Base-by-base conservation (phyloP, 306 rosid genomes). In the Rosa multiflora region DNA sequence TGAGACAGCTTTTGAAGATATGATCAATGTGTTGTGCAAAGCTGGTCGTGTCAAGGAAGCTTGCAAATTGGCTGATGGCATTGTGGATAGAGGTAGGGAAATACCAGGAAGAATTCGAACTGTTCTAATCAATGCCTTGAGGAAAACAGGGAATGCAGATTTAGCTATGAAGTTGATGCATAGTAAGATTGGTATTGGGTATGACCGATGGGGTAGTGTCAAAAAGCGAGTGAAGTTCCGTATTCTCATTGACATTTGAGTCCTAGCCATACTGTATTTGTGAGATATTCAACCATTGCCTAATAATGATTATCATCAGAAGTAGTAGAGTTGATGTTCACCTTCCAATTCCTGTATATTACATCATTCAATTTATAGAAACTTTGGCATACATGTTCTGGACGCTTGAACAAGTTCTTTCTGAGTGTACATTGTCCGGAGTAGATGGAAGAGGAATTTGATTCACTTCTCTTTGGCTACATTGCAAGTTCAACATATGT, bases 1-100 rank as follows among this genome's bases (percentile, higher is more conserved):
- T 9, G 98, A 89, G 81, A 82, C 86, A 0, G 94, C 94, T 61
- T 92, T 88, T 78, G 98, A 92, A 73, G 97, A 92, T 67, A 94
- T 94, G 98, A 85, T 94, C 83, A 85, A 82, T 46, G 91, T 78
- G 58, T 71, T 92, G 83, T 93, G 96, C 85, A 95, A 90, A 82
- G 97, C 89, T 0, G 88, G 94, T 18, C 93, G 94, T 10, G 70
- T 90, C 78, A 92, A 85, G 87, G 98, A 89, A 80, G 97, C 98
- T 29, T 95, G 98, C 89, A 93, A 93, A 67, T 85, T 95, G 83
- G 97, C 99, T 8, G 98, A 95, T 83, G 99, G 98, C 51, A 85
- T 93, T 78, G 96, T 91, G 76, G 97, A 91, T 52, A 83, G 97
- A 76, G 98, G 98, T 7, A 82, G 97, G 87, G 97, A 95, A 85